A percentile compares a stretch with the other conserved stretches of the same genome.
These are phyloP conservation scores for Pistacia vera DNA, from an alignment of 345 rosid genomes.

Conservation along the genomic window DNA sequence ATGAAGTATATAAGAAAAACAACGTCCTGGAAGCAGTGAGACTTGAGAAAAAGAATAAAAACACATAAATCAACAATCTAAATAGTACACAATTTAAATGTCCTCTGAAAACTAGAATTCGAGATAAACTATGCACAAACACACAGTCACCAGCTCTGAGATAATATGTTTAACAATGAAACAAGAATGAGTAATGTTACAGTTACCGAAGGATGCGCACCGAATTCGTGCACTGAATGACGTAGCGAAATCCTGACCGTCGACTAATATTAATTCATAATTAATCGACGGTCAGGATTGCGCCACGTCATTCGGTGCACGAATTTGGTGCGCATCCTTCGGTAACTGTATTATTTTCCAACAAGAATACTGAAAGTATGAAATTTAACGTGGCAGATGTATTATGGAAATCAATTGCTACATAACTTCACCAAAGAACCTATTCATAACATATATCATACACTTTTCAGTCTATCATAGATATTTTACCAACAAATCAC, in stretches of 20 bases:
- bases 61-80: neutral
- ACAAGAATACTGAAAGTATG: neutral
- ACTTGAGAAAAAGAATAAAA: neutral
- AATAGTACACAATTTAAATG: neutral
- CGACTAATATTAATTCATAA: no score
- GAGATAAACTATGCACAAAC: neutral
- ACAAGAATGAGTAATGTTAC: neutral
- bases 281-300: no score
- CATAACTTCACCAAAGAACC: neutral
- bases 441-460: neutral
- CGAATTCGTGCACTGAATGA: no score
- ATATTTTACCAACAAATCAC: no score
- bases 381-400: neutral
- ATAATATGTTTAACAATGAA: neutral
- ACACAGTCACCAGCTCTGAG: neutral
- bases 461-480: no score
- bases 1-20: neutral
- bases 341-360: neutral
- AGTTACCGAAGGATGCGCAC: no score
- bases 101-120: neutral
- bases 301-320: no score
- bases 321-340: no score
- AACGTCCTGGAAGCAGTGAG: neutral
- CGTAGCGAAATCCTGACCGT: no score
- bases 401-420: neutral